Percentiles rank a stretch among this genome's conserved stretches.
These are phyloP conservation scores for Agrostemma githago DNA, from an alignment of 148 eudicot genomes.

Conservation along the genomic window DNA sequence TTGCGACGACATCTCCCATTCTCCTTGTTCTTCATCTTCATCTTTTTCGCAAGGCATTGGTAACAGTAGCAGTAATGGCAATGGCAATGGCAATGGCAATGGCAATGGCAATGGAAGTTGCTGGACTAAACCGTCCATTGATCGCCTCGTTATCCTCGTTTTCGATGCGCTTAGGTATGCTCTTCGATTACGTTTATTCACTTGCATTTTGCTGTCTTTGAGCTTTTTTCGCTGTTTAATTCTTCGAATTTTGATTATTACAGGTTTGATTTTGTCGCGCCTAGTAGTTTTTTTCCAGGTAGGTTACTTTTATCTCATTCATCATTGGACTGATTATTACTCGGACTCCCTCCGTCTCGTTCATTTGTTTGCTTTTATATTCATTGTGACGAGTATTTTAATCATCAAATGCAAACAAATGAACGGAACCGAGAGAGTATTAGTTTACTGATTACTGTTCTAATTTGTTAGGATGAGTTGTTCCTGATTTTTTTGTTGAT, in stretches of 20 bases:
- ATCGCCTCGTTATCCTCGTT: constrained; percentile 72
- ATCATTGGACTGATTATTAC: neutral
- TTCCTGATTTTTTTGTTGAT: neutral
- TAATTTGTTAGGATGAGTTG: neutral
- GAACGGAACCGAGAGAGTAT: no score
- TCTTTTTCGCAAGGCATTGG: neutral
- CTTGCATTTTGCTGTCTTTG: constrained; percentile 4
- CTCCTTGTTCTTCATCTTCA: constrained; percentile 45
- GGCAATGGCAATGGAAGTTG: constrained; percentile 27
- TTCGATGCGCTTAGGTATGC: constrained; percentile 80
- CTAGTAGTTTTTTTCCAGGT: constrained; percentile 87
- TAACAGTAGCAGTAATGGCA: neutral
- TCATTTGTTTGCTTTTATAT: no score
- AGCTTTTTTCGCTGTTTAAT: neutral
- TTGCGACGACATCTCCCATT: constrained; percentile 55
- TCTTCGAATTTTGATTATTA: neutral
- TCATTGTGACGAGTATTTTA: no score
- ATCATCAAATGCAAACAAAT: no score
- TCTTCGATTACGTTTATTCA: neutral
- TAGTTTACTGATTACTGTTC: no score
- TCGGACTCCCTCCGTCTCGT: no score
- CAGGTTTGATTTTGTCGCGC: constrained; percentile 95
- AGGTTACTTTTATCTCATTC: constrained; percentile 38
- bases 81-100: neutral
- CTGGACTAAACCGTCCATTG: constrained; percentile 77